These are phyloP conservation scores for Cyberlindnera japonica DNA, from an alignment of 805 yeast species.

Conservation along the genomic window DNA sequence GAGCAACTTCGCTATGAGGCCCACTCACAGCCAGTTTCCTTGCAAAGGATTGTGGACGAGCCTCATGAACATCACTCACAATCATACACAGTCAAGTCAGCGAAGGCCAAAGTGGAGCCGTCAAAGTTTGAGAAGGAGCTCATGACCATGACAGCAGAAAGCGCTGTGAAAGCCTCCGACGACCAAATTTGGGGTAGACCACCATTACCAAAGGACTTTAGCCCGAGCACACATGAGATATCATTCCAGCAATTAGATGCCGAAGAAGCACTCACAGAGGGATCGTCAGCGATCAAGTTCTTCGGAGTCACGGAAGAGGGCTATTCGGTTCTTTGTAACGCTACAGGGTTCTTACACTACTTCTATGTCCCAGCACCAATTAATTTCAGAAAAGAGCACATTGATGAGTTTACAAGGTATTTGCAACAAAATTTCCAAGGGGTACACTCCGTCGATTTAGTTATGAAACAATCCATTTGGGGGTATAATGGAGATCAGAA, in stretches of 20 bases:
- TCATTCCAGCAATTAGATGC: conserved; percentile 92
- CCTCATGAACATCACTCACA: conserved; percentile 26
- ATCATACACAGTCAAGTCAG: conserved; percentile 28
- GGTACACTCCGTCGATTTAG: conserved; percentile 62
- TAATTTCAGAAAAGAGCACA: conserved; percentile 58
- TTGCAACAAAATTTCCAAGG: conserved; percentile 48
- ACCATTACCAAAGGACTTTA: conserved; percentile 45
- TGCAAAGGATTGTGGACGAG: conserved; percentile 13
- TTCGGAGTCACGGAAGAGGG: conserved; percentile 93
- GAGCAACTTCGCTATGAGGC: conserved; percentile 26
- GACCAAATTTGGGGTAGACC: conserved; percentile 55
- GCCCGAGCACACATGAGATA: conserved; percentile 48
- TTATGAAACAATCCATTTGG: conserved; percentile 84
- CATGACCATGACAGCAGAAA: conserved; percentile 38
- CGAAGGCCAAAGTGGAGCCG: conserved; percentile 33
- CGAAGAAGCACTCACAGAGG: conserved; percentile 67
- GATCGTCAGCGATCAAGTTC: conserved; percentile 66
- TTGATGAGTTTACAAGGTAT: conserved; percentile 43
- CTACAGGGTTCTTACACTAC: conserved; percentile 85
- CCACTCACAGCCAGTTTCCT: conserved; percentile 27
- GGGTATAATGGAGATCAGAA: conserved; percentile 80
- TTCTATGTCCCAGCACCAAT: conserved; percentile 88
- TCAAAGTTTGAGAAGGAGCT: conserved; percentile 54
- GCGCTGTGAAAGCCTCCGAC: conserved; percentile 24
- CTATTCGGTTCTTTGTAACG: conserved; percentile 83